These are phyloP conservation scores for Apostasia ramifera DNA, from an alignment of 106 monocot species.

Conservation along the genomic window DNA sequence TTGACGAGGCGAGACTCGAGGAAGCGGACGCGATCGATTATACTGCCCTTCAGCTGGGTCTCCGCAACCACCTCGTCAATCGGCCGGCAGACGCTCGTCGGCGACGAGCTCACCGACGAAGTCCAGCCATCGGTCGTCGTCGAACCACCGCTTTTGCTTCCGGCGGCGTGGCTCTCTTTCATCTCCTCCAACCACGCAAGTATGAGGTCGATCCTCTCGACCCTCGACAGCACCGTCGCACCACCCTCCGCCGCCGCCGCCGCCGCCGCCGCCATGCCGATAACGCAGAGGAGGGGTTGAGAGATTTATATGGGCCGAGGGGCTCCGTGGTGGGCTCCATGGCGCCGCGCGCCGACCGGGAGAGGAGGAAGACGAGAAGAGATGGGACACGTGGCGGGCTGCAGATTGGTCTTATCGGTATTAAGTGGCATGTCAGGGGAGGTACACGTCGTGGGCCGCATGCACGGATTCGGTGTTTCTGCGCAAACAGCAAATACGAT, in stretches of 20 bases:
- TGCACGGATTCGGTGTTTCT: background rate
- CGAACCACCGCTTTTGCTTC: conserved; percentile 4
- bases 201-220: conserved; percentile 19
- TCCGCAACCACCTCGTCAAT: conserved; percentile 32
- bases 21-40: conserved; percentile 28
- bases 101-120: conserved; percentile 16
- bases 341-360: background rate
- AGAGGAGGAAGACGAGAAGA: background rate
- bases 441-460: background rate
- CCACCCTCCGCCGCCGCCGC: background rate
- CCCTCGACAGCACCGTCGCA: conserved; percentile 7
- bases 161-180: background rate
- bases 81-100: conserved; percentile 21
- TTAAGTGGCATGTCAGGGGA: background rate
- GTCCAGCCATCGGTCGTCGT: conserved; percentile 9
- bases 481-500: too few relatives aligned
- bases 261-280: background rate
- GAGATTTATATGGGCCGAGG: background rate
- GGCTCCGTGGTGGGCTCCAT: background rate
- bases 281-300: background rate
- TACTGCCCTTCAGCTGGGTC: conserved; percentile 32
- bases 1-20: conserved; percentile 35
- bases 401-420: background rate
- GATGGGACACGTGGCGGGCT: background rate
- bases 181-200: conserved; percentile 46